phyloP scores from a whole-genome alignment of 371 early-diverging fungal species.

The Phascolomyces articulosus region DNA sequence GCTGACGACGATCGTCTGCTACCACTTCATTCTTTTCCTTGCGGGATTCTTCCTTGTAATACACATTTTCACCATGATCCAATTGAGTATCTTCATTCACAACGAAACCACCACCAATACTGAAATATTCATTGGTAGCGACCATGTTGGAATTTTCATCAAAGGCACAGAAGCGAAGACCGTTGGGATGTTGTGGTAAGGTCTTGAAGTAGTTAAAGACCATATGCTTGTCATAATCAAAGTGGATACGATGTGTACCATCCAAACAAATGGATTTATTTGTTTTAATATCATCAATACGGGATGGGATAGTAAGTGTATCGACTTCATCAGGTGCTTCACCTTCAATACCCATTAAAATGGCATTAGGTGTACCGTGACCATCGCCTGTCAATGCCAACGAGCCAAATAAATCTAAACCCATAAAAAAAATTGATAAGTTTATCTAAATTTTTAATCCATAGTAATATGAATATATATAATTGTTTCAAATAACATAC shows the following conservation, averaged over 20 bases:
- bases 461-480: conserved; percentile 3
- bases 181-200: conserved; percentile 95
- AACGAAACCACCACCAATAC: conserved; percentile 96
- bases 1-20: conserved; percentile 55
- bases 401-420: conserved; percentile 87
- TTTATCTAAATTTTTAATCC: no score
- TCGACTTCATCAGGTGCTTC: conserved; percentile 92
- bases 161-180: conserved; percentile 91
- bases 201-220: conserved; percentile 86
- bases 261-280: conserved; percentile 74
- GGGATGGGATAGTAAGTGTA: conserved; percentile 74
- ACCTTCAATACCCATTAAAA: conserved; percentile 91
- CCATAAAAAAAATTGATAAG: background rate
- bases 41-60: conserved; percentile 63
- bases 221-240: conserved; percentile 83
- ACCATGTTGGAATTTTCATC: conserved; percentile 78
- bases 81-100: conserved; percentile 88
- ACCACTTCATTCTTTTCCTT: conserved; percentile 24
- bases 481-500: no score
- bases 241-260: conserved; percentile 77
- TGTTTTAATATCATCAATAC: conserved; percentile 74
- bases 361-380: conserved; percentile 93
- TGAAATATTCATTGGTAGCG: conserved; percentile 94
- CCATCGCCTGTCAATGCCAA: conserved; percentile 94
- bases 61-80: conserved; percentile 87